Conservation (phyloP, 768 basidiomycete genomes). For the Neoboletus subvelutipes region DNA sequence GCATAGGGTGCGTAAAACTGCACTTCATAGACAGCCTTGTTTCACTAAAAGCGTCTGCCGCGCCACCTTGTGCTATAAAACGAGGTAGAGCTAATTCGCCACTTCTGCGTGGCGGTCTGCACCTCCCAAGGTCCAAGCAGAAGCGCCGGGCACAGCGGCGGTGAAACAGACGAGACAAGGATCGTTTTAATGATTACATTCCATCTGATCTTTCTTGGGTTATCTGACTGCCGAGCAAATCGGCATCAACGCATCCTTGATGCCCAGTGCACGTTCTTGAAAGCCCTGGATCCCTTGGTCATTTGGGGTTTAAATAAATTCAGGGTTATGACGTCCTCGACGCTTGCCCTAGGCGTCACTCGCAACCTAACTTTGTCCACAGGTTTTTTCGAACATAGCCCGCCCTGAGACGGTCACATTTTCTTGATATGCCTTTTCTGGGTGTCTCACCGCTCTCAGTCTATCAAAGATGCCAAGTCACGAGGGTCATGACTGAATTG, state of each 20-base stretch:
- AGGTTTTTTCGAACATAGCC: constrained; percentile 7
- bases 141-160: constrained; percentile 15
- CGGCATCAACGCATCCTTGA: constrained; percentile 5
- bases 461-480: constrained; percentile 7
- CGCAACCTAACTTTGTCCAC: constrained; percentile 30
- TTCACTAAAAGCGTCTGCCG: constrained; percentile 6
- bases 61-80: constrained; percentile 11
- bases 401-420: constrained; percentile 15
- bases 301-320: constrained; percentile 14
- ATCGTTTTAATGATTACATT: constrained; percentile 4
- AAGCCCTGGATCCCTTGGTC: constrained; percentile 10
- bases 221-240: constrained; percentile 11
- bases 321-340: constrained; percentile 30
- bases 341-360: background rate
- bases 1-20: constrained; percentile 16
- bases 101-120: constrained; percentile 10
- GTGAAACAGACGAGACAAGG: constrained; percentile 1
- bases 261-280: constrained; percentile 2
- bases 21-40: constrained; percentile 7
- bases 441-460: constrained; percentile 3
- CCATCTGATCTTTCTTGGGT: background rate
- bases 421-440: constrained; percentile 18
- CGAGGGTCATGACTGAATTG: constrained; percentile 22
- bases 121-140: constrained; percentile 3
- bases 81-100: constrained; percentile 4